Evolutionary conservation across 106 monocot species (phyloP).

Genomic region (Phalaenopsis equestris): DNA sequence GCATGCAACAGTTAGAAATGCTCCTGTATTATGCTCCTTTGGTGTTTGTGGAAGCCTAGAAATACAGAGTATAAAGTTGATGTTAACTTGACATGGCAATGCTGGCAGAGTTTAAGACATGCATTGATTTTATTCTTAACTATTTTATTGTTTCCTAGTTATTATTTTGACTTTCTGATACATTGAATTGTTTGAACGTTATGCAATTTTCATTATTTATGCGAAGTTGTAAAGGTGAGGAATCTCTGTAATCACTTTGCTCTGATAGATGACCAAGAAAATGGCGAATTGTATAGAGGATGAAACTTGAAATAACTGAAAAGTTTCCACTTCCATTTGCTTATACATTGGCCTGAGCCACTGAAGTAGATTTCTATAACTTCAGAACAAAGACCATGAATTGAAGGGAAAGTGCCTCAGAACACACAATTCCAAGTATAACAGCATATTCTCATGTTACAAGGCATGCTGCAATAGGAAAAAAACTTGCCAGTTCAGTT

Average conservation of each 20-base stretch:
- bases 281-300: not conserved
- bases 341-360: not conserved
- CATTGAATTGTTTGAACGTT: not conserved
- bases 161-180: not conserved
- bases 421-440: not conserved
- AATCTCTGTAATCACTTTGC: not conserved
- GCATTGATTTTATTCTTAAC: not conserved
- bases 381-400: not conserved
- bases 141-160: not conserved
- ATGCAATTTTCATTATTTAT: not conserved
- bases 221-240: not conserved
- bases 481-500: not conserved
- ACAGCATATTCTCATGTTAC: not conserved
- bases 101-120: not conserved
- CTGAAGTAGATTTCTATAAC: not conserved
- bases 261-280: not conserved
- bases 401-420: not conserved
- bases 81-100: not conserved
- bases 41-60: too few relatives aligned
- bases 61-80: too few relatives aligned
- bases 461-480: not conserved
- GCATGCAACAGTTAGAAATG: too few relatives aligned
- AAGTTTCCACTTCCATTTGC: not conserved
- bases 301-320: not conserved
- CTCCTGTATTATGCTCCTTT: too few relatives aligned